Base-by-base conservation (phyloP, 73 alveolate genomes). In the Paramecium octaurelia region DNA sequence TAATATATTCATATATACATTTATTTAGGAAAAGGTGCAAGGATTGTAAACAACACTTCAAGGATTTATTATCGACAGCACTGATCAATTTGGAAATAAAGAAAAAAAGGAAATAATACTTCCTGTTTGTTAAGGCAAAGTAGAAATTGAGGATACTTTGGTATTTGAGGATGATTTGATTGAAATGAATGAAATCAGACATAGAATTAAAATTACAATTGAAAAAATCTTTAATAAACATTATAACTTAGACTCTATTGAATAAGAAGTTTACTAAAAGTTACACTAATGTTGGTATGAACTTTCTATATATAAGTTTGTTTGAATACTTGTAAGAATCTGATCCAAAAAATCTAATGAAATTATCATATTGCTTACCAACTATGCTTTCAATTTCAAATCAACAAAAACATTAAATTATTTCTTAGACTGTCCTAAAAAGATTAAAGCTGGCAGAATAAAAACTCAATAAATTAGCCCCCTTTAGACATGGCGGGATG, bases 21-120 rank as follows among this genome's bases (percentile, higher is more conserved):
- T 73, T 35, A 73, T 21, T 2, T n/a, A 73, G 16, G 34, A 35
- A 29, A 27, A 18, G 11, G 59, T 73, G 2, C n/a, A 12, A 73
- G 4, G 4, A 11, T 29, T 34, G 14, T 14, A 35, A 14, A 73
- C 34, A 35, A 23, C 34, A 12, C 46, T 40, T 9, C 7, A 73
- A 73, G 57, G 57, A 73, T 73, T 73, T 73, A 43, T 35, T 35
- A 73, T 36, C 38, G 87, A 73, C 14, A 73, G 57, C 27, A 73
- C 59, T 29, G 87, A 73, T 73, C 18, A 34, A 73, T 73, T 73
- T 73, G 87, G 87, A 73, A 73, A 34, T 36, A 73, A 73, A 35
- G 87, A 73, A 12, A 73, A 71, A 36, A 73, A 73, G 46, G 87
- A 73, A 36, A 73, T 73, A 16, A 2, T 73, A 2, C 59, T 73